Evolutionary conservation across 1,284 basidiomycete genomes (phyloP).

Genomic region (Somion occarium): DNA sequence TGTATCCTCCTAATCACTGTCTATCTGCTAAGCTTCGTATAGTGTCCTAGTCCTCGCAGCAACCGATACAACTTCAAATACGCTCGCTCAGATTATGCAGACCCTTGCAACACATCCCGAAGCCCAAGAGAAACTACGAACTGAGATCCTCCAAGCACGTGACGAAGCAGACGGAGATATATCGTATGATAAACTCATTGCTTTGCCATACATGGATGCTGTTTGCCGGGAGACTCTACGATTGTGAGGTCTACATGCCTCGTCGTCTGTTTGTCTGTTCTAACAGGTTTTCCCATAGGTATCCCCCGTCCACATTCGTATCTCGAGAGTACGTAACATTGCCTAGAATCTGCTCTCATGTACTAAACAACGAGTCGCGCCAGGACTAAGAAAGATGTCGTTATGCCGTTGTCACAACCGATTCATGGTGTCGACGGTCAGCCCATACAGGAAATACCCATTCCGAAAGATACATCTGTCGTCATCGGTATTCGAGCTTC

Average conservation of each 20-base stretch:
- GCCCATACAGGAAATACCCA: constrained; percentile 29
- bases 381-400: constrained; percentile 16
- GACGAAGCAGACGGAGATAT: constrained; percentile 13
- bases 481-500: constrained; percentile 40
- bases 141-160: constrained; percentile 14
- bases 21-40: background rate
- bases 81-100: constrained; percentile 15
- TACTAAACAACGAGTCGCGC: background rate
- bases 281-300: constrained; percentile 3
- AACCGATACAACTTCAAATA: constrained; percentile 18
- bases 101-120: constrained; percentile 16
- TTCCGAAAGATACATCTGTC: constrained; percentile 39
- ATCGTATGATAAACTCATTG: constrained; percentile 18
- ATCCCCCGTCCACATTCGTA: constrained; percentile 9
- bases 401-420: constrained; percentile 18
- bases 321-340: constrained; percentile 9
- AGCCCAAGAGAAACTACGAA: constrained; percentile 18
- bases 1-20: background rate
- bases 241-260: constrained; percentile 1
- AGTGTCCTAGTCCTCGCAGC: constrained; percentile 15
- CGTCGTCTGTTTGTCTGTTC: constrained; percentile 6
- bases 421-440: constrained; percentile 12
- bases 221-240: constrained; percentile 16
- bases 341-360: background rate
- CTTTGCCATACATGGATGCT: constrained; percentile 19